Evolutionary conservation across 305 asterid species (phyloP), one percentile per base, ranked within the genome.

Genomic region (Galium porrigens): DNA sequence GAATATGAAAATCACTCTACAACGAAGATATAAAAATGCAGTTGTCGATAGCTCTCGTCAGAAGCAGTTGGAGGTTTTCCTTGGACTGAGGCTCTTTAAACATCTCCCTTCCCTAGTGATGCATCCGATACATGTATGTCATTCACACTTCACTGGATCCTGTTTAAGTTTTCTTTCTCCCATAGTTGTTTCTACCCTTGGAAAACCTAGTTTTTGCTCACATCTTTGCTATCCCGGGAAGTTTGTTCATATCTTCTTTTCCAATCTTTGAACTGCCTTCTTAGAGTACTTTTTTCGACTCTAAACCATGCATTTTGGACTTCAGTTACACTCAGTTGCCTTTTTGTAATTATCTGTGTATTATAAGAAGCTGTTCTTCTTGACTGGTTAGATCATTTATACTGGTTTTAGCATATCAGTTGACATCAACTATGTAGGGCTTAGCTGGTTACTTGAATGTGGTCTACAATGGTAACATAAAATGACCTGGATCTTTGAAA

Each of bases 21-120:
- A 89, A 80, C 85, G 99, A 84, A 82, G 99, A 73, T 92, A 87
- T 76, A 92, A 92, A 84, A 92, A 92, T 61, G 94, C 99, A 37
- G 80, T 92, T 73, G 94, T 83, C 41, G 99, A 92, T 83, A 89
- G 97, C 83, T 85, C 97, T 67, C 95, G 99, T 60, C 99, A 92
- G 82, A 92, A 87, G 80, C 99, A 92, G 80, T 70, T 92, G 34
- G 94, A 92, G 83, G 87, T 89, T 66, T 92, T 89, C 79, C 88
- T 92, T 79, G 99, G 99, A 70, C 77, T 85, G 66, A 75, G 96
- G 82, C 81, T 89, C 56, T 92, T 84, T 88, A 92, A 87, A 86
- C 95, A 92, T 80, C 84, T 92, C 58, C 97, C 99, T 56, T 92
- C 99, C 59, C 80, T 79, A 68, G 72, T 81, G 84, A 74, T 80